Conservation (phyloP, 169 alveolate species). For the Babesia ovis region DNA sequence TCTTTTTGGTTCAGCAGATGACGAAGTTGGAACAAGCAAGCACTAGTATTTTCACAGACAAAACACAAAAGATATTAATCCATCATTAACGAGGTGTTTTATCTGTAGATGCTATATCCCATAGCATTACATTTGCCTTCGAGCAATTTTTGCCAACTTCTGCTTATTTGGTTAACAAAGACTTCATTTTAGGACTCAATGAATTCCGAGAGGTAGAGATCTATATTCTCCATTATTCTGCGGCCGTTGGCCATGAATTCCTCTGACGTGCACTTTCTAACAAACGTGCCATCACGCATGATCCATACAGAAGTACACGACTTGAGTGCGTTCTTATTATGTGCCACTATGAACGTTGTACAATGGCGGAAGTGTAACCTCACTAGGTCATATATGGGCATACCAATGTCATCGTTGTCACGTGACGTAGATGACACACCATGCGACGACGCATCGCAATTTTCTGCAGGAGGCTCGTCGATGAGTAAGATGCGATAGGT, state of each 20-base stretch:
- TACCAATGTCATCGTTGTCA: conserved; percentile 15
- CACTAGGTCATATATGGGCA: conserved; percentile 60
- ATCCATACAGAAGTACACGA: conserved; percentile 36
- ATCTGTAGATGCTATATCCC: not conserved
- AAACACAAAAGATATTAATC: not conserved
- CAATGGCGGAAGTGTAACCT: conserved; percentile 57
- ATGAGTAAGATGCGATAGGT: conserved; percentile 74
- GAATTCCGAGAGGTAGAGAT: not conserved
- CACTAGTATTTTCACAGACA: not conserved
- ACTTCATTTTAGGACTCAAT: not conserved
- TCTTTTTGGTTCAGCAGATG: conserved; percentile 89
- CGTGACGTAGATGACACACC: not conserved
- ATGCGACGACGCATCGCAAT: conserved; percentile 12
- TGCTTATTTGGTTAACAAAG: not conserved
- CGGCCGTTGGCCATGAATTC: conserved; percentile 21
- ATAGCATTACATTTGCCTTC: not conserved
- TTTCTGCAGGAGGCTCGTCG: conserved; percentile 83
- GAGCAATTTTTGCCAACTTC: not conserved
- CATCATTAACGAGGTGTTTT: not conserved
- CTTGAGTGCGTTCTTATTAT: conserved; percentile 53
- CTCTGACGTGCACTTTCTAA: conserved; percentile 7
- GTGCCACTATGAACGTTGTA: conserved; percentile 67
- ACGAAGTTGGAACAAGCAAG: conserved; percentile 64
- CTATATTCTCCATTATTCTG: not conserved
- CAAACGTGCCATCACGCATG: conserved; percentile 21